Evolutionary conservation across 1,284 basidiomycete species (phyloP), one percentile per base, ranked within the genome.

Genomic region (Cryptococcus sp.): DNA sequence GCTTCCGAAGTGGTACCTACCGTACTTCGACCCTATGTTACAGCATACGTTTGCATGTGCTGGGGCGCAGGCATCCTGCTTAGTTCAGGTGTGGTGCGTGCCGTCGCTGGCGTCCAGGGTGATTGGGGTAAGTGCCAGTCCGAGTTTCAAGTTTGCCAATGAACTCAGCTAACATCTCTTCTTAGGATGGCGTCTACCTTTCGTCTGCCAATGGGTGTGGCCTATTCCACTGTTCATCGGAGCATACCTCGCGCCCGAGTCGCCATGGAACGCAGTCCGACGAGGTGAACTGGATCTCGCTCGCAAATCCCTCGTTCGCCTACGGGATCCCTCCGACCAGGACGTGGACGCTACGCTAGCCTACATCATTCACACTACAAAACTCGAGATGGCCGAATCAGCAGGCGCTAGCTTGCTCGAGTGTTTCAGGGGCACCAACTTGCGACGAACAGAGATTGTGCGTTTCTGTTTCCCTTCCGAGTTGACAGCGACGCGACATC

Each of bases 1-100:
- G 82, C 82, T 17, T 76, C 78, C 39, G 82, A 83, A 51, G 76
- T 83, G 38, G 79, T 77, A 35, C 82, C 82, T 2, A 79, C 80
- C 45, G 71, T 73, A 13, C 72, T 83, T 1, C 79, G 82, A 38
- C 76, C 73, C 19, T 80, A 80, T 67, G 70, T 83, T 16, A 82
- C 81, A 30, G 77, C 80, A 47, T 82, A 78, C 67, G 78, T 82
- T 58, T 81, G 80, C 70, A 73, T 81, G 58, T 81, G 80, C 69
- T 82, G 81, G 81, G 82, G 76, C 41, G 61, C 71, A 43, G 79
- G 79, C 56, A 77, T 78, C 46, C 56, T 78, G 17, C 57, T 83
- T 48, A 75, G 76, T n/a, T 77, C 79, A 0, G 82, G 79, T 50
- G 77, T 82, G 25, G 73, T 82, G 15, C 70, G 70, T 23, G 80